Evolutionary conservation across 306 rosid genomes (phyloP).

Genomic region (Casuarina glauca): DNA sequence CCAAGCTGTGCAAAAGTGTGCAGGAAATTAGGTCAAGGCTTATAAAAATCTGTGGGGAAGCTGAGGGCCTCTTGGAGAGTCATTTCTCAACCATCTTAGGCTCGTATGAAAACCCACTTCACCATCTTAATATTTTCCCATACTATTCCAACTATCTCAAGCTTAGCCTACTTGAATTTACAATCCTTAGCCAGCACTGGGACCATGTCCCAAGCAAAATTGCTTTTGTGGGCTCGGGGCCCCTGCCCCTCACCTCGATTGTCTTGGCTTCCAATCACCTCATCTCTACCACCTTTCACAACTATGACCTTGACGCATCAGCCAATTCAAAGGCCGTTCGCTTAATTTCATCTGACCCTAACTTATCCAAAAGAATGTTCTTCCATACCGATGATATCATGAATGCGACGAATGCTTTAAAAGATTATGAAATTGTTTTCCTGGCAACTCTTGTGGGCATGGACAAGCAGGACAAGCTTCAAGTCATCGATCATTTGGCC

Average conservation of each 20-base stretch:
- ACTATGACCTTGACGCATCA: conserved; percentile 60
- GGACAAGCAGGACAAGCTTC: conserved; percentile 59
- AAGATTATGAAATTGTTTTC: conserved; percentile 66
- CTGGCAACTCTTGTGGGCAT: conserved; percentile 90
- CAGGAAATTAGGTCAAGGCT: conserved; percentile 62
- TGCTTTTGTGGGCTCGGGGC: conserved; percentile 90
- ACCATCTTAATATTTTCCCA: conserved; percentile 66
- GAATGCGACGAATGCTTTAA: conserved; percentile 46
- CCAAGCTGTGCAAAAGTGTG: conserved; percentile 37
- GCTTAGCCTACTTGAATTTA: conserved; percentile 73
- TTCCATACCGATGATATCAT: conserved; percentile 69
- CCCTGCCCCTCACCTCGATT: conserved; percentile 83
- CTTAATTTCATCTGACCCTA: conserved; percentile 54
- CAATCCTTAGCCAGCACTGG: conserved; percentile 49
- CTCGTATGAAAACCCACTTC: conserved; percentile 49
- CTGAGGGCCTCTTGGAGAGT: conserved; percentile 67
- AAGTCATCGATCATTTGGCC: conserved; percentile 57
- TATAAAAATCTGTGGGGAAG: conserved; percentile 64
- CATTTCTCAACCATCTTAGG: conserved; percentile 66
- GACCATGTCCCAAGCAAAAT: conserved; percentile 36
- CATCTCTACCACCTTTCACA: conserved; percentile 55
- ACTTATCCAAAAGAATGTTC: conserved; percentile 59
- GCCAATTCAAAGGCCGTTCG: conserved; percentile 66
- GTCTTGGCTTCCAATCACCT: conserved; percentile 75
- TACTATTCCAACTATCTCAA: conserved; percentile 78